A percentile compares a stretch with the other conserved stretches of the same genome.
Conservation (phyloP, 202 grass and related monocot genomes). For the Dendrocalamus latiflorus region DNA sequence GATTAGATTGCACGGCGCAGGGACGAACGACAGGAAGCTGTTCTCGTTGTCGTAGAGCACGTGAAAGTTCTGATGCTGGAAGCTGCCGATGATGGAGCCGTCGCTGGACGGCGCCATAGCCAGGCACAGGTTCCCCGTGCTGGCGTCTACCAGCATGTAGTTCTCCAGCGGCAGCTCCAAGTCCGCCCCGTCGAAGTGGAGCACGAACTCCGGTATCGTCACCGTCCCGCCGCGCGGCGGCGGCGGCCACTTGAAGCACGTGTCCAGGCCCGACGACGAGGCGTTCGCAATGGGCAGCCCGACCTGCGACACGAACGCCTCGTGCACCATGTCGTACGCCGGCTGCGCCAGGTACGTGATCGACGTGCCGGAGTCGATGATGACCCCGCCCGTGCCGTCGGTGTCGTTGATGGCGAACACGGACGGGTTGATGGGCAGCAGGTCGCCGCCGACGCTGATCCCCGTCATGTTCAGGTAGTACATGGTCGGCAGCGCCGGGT, state of each 20-base stretch:
- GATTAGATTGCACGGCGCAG: slow-evolving; percentile 47
- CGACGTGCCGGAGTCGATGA: slow-evolving; percentile 69
- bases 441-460: slow-evolving; percentile 54
- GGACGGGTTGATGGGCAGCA: slow-evolving; percentile 27
- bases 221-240: not conserved
- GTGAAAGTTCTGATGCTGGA: slow-evolving; percentile 75
- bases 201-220: slow-evolving; percentile 45
- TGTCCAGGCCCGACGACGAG: slow-evolving; percentile 40
- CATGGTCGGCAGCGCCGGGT: slow-evolving; percentile 59
- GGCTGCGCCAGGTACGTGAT: slow-evolving; percentile 54
- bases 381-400: slow-evolving; percentile 64
- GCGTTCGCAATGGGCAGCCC: slow-evolving; percentile 35
- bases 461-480: slow-evolving; percentile 61
- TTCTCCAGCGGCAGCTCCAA: slow-evolving; percentile 63
- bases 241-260: slow-evolving; percentile 67
- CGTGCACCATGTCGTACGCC: slow-evolving; percentile 40
- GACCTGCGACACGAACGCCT: slow-evolving; percentile 50
- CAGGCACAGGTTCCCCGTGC: slow-evolving; percentile 47
- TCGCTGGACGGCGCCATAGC: slow-evolving; percentile 45
- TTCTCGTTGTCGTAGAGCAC: slow-evolving; percentile 84
- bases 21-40: slow-evolving; percentile 55
- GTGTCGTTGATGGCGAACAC: slow-evolving; percentile 56
- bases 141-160: slow-evolving; percentile 57
- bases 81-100: slow-evolving; percentile 77
- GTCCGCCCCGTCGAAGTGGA: slow-evolving; percentile 74